Percentiles rank a stretch among this genome's conserved stretches.
Conservation (phyloP, 768 basidiomycete species). For the Gyrodon lividus region DNA sequence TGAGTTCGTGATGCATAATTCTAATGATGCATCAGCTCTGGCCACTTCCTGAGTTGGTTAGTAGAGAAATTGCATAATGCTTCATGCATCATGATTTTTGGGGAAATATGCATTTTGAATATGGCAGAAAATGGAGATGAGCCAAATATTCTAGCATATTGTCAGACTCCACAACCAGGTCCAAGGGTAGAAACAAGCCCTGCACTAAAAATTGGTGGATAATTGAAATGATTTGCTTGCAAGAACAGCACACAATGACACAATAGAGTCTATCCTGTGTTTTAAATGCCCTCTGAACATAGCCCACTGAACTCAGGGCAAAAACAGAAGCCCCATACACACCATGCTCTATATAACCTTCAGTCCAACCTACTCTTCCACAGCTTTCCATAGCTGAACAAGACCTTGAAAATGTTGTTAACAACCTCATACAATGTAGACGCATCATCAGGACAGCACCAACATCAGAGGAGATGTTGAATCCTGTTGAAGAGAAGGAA, state of each 20-base stretch:
- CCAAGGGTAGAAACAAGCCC: not conserved
- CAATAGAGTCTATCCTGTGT: not conserved
- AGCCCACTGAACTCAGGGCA: not conserved
- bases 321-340: not conserved
- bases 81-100: no score
- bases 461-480: constrained; percentile 13
- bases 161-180: not conserved
- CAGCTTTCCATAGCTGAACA: not conserved
- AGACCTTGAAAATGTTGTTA: not conserved
- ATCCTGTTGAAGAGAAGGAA: constrained; percentile 15
- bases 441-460: constrained; percentile 8
- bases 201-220: not conserved
- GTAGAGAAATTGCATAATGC: no score
- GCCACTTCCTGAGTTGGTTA: no score
- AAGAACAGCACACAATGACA: not conserved
- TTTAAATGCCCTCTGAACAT: not conserved
- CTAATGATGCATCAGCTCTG: no score
- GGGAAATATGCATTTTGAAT: not conserved
- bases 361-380: not conserved
- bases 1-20: no score
- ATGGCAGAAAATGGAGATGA: not conserved
- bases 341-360: not conserved
- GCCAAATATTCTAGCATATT: not conserved
- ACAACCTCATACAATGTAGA: constrained; percentile 9
- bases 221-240: not conserved